Base-by-base conservation (phyloP, 2,329 filamentous ascomycete species). In the Fusarium illudens region DNA sequence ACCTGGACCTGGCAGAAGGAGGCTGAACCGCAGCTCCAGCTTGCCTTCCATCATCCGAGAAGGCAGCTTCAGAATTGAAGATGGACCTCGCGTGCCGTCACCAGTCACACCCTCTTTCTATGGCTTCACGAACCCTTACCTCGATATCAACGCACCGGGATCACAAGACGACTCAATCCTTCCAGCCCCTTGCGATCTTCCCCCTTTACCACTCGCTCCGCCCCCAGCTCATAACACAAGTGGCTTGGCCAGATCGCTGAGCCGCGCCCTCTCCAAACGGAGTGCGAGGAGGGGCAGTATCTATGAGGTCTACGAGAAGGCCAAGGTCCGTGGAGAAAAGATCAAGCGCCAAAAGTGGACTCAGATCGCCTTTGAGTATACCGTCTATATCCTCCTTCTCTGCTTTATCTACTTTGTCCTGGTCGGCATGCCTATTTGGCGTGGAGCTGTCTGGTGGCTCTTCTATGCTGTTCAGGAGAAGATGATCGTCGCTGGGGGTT, bases 371-470 rank as follows among this genome's bases (percentile, higher is more conserved):
- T 62, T 62, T 15, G 55, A 62, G 37, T 59, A 55, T 15, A 15
- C 29, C 2, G 27, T 55, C 6, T 62, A 62, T 13, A 54, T 10
- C 4, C 6, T 60, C 11, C 57, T 60, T 7, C 20, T 60, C 8
- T 60, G 37, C 17, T 60, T 65, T n/a, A 39, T 61, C 11, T 65
- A 62, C 34, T 58, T 65, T 22, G 53, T 58, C 13, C 30, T 65
- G 2, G 42, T 65, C 17, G 62, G 58, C 8, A 15, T 58, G 12
- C 62, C 62, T 0, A 50, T 65, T 1, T 65, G 58, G 58, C 34
- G 30, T n/a, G 62, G 62, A 0, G 42, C 62, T 3, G 62, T 62
- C 6, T 62, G 56, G 55, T 62, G 54, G 49, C 29, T 46, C 5
- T 58, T 37, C 25, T 51, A 30, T 50, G 54, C 49, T 12, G 50